A percentile compares a stretch with the other conserved stretches of the same genome.
phyloP scores from a whole-genome alignment of 2,329 filamentous ascomycete genomes.

The Zarea fungicola region DNA sequence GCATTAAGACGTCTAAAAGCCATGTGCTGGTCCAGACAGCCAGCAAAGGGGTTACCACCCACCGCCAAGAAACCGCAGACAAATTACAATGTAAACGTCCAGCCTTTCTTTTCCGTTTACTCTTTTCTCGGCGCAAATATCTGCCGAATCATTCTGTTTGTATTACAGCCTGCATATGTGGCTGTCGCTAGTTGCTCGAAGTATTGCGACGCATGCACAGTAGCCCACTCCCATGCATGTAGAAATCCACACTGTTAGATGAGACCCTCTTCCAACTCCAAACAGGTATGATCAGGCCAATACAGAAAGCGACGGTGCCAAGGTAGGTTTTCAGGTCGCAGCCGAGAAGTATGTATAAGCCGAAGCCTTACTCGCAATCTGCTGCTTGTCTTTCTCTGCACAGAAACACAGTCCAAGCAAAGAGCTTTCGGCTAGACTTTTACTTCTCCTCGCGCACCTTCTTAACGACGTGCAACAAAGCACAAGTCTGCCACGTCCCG shows the following conservation, averaged over 20 bases:
- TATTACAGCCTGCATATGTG: not conserved
- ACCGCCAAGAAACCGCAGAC: not conserved
- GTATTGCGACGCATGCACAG: conserved; percentile 1
- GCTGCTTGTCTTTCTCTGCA: too few relatives aligned
- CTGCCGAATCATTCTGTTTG: not conserved
- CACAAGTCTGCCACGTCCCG: not conserved
- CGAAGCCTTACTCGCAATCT: not conserved
- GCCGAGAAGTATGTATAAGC: not conserved
- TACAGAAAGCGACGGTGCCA: not conserved
- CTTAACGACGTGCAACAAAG: not conserved
- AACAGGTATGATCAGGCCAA: not conserved
- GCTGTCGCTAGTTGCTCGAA: not conserved
- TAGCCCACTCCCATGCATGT: not conserved
- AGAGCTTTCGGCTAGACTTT: not conserved
- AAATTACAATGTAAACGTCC: not conserved
- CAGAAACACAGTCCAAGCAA: too few relatives aligned
- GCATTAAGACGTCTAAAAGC: not conserved
- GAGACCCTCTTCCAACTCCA: too few relatives aligned
- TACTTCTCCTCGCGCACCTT: not conserved
- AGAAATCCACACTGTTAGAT: not conserved
- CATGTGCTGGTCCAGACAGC: not conserved
- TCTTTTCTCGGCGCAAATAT: not conserved
- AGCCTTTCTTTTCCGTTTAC: not conserved
- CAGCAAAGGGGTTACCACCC: not conserved
- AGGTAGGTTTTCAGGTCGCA: not conserved